Evolutionary conservation across 768 basidiomycete species (phyloP).

Genomic region (Russula griseocarnosa): DNA sequence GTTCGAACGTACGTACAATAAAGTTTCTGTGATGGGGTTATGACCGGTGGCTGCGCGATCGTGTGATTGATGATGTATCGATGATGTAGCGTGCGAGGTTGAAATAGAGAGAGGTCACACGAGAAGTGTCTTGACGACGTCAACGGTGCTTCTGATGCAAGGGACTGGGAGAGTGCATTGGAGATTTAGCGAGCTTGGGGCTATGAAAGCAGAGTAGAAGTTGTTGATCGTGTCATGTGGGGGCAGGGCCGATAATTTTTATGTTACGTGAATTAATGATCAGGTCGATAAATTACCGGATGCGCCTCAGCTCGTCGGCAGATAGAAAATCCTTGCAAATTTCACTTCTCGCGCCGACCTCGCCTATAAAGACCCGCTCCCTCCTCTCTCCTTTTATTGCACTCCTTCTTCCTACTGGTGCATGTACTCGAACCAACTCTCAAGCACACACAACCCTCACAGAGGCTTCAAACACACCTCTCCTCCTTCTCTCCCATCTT

Average conservation of each 20-base stretch:
- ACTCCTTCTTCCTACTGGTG: slow-evolving; percentile 37
- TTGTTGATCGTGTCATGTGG: too few species aligned
- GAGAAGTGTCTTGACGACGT: neutral
- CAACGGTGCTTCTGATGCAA: neutral
- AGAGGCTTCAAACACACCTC: slow-evolving; percentile 82
- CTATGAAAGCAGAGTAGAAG: too few species aligned
- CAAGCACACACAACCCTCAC: slow-evolving; percentile 82
- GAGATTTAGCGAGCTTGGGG: neutral
- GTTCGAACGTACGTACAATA: slow-evolving; percentile 13
- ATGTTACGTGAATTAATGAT: neutral
- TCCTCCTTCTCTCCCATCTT: slow-evolving; percentile 53
- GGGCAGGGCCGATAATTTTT: too few species aligned
- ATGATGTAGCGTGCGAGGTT: neutral
- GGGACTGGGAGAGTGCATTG: neutral
- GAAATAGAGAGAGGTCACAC: neutral
- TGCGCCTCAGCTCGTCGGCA: neutral
- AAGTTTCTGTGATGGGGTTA: neutral
- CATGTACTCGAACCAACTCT: slow-evolving; percentile 96
- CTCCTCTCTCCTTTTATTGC: neutral
- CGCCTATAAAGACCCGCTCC: slow-evolving; percentile 14
- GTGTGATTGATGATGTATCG: slow-evolving; percentile 3
- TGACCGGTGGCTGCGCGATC: neutral
- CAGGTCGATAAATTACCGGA: neutral
- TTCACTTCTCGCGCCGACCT: neutral
- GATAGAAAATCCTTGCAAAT: neutral